Percentiles rank a stretch among this genome's conserved stretches.
These are phyloP conservation scores for Teunomyces cretensis DNA, from an alignment of 805 yeast species.

Conservation along the genomic window DNA sequence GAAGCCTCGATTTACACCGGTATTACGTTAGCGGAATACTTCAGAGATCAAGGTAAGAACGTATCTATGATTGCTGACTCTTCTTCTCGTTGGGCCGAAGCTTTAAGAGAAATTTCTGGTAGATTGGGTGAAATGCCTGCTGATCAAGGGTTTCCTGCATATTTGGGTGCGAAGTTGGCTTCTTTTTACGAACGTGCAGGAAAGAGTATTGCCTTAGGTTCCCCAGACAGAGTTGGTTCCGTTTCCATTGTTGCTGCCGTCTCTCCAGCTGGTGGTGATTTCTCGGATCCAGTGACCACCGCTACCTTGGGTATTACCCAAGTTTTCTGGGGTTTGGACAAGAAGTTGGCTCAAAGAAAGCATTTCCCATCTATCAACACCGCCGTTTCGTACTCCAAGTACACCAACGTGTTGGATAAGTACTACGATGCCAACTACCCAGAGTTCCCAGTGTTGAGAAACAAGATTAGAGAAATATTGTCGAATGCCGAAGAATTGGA, in stretches of 20 bases:
- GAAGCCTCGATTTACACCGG: conserved; percentile 99
- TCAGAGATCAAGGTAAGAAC: conserved; percentile 99
- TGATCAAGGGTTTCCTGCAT: conserved; percentile 99
- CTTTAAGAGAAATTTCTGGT: conserved; percentile 99
- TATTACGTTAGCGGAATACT: conserved; percentile 96
- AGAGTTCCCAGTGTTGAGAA: conserved; percentile 87
- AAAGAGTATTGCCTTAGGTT: conserved; percentile 90
- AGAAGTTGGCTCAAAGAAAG: conserved; percentile 98
- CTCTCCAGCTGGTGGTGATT: conserved; percentile 99
- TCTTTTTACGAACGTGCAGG: conserved; percentile 99
- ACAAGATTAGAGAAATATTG: conserved; percentile 88
- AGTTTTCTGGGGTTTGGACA: conserved; percentile 99
- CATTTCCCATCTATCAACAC: conserved; percentile 99
- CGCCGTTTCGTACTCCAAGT: conserved; percentile 93
- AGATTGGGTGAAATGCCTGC: conserved; percentile 99
- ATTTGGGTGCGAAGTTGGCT: conserved; percentile 97
- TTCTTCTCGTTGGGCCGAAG: conserved; percentile 99
- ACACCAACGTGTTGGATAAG: conserved; percentile 81
- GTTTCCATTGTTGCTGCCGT: conserved; percentile 99
- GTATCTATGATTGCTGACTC: conserved; percentile 99
- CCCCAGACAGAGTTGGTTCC: conserved; percentile 94
- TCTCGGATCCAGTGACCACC: conserved; percentile 99
- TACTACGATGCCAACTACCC: conserved; percentile 86
- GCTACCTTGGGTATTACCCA: conserved; percentile 99
- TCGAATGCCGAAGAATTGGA: conserved; percentile 98